phyloP scores from a whole-genome alignment of 805 yeast species.

The Torulaspora maleeae region DNA sequence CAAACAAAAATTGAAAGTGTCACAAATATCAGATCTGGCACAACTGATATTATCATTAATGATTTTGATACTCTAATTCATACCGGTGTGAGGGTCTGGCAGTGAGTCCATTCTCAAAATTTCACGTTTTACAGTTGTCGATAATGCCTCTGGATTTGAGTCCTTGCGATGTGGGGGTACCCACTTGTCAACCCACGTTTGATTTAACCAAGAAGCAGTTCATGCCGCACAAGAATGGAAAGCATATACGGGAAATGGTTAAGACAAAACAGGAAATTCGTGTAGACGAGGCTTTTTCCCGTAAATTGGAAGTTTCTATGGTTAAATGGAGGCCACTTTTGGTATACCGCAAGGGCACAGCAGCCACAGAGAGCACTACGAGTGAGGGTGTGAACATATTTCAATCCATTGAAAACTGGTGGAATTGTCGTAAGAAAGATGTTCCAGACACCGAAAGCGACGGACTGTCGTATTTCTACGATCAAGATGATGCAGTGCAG shows the following conservation, averaged over 20 bases:
- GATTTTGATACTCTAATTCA: background rate
- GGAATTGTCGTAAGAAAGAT: background rate
- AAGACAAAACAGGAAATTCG: constrained; percentile 26
- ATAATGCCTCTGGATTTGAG: constrained; percentile 7
- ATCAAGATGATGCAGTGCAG: background rate
- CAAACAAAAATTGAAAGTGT: background rate
- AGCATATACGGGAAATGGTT: constrained; percentile 27
- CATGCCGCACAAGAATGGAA: constrained; percentile 17
- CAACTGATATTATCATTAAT: background rate
- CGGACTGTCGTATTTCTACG: constrained; percentile 5
- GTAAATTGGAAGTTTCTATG: constrained; percentile 28
- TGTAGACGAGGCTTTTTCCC: constrained; percentile 14
- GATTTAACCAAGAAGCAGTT: constrained; percentile 13
- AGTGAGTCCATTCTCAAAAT: background rate
- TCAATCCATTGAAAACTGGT: background rate
- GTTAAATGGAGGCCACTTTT: constrained; percentile 30
- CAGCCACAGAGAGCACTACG: constrained; percentile 25
- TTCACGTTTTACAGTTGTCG: too few species aligned
- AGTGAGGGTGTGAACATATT: constrained; percentile 8
- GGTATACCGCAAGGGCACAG: constrained; percentile 24
- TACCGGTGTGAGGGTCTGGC: background rate
- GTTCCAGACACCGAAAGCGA: constrained; percentile 5
- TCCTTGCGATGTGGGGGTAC: constrained; percentile 10
- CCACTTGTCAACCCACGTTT: constrained; percentile 14
- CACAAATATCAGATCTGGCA: constrained; percentile 3